phyloP scores from a whole-genome alignment of 2,329 filamentous ascomycete species.

The Fusarium cyanostomum region DNA sequence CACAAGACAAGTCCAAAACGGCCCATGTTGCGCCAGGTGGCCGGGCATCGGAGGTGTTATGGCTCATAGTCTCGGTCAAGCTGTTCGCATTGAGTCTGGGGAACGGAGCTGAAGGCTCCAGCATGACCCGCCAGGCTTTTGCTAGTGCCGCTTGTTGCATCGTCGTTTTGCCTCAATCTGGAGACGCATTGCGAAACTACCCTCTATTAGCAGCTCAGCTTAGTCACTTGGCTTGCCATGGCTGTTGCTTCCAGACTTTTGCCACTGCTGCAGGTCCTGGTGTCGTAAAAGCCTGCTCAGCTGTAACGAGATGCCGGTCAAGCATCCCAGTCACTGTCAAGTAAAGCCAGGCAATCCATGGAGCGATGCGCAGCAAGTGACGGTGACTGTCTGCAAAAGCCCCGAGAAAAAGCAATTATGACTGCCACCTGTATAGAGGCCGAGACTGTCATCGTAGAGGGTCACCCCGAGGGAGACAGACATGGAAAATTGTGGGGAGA shows the following conservation, averaged over 20 bases:
- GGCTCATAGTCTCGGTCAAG: slow-evolving; percentile 29
- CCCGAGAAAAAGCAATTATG: slow-evolving; percentile 35
- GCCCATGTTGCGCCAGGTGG: neutral
- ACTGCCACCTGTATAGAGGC: slow-evolving; percentile 13
- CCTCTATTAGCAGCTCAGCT: neutral
- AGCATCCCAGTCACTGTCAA: slow-evolving; percentile 17
- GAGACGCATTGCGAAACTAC: slow-evolving; percentile 10
- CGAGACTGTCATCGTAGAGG: slow-evolving; percentile 3
- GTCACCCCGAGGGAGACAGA: slow-evolving; percentile 9
- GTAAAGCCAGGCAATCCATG: neutral
- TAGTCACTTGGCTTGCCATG: neutral
- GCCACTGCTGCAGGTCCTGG: neutral
- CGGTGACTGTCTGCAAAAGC: slow-evolving; percentile 28
- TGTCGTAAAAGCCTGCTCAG: neutral
- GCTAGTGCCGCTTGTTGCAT: slow-evolving; percentile 7
- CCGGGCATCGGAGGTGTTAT: slow-evolving; percentile 35
- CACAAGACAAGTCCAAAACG: neutral
- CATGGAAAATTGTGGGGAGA: slow-evolving; percentile 17
- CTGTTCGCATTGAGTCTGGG: slow-evolving; percentile 29
- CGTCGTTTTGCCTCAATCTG: slow-evolving; percentile 7
- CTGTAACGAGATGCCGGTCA: slow-evolving; percentile 12
- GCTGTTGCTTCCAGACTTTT: neutral
- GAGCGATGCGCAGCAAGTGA: neutral
- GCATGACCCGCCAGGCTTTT: slow-evolving; percentile 12
- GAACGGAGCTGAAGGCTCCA: slow-evolving; percentile 29